Evolutionary conservation across 2,329 filamentous ascomycete species (phyloP).

Genomic region (Phyllosticta paracitricarpa): DNA sequence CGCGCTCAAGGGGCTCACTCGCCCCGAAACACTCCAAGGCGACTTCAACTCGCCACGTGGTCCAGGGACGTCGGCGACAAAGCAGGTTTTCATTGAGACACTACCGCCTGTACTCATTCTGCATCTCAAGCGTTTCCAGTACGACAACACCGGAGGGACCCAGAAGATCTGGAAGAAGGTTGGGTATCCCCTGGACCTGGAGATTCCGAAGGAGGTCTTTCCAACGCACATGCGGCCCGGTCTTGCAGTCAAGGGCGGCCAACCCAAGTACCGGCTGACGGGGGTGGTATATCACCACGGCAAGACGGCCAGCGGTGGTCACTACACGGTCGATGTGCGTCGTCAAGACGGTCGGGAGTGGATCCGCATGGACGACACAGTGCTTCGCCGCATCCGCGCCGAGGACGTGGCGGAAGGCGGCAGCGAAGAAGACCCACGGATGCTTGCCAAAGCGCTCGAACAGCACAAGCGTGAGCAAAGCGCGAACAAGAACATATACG

Average conservation of each 20-base stretch:
- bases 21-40: constrained; percentile 73
- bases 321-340: constrained; percentile 95
- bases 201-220: constrained; percentile 85
- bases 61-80: constrained; percentile 67
- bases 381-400: constrained; percentile 72
- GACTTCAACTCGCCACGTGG: constrained; percentile 75
- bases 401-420: constrained; percentile 85
- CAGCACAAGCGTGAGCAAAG: constrained; percentile 50
- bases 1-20: constrained; percentile 74
- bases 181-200: constrained; percentile 86
- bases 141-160: constrained; percentile 76
- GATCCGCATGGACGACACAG: constrained; percentile 91
- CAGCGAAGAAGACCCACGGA: constrained; percentile 66
- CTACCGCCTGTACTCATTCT: constrained; percentile 86
- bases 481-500: constrained; percentile 62
- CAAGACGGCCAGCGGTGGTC: constrained; percentile 88
- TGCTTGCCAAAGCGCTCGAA: constrained; percentile 56
- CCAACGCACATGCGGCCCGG: constrained; percentile 62
- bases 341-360: constrained; percentile 92
- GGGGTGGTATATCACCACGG: constrained; percentile 96
- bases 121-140: constrained; percentile 95
- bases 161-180: constrained; percentile 99
- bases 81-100: constrained; percentile 89
- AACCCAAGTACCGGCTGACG: constrained; percentile 77
- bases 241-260: constrained; percentile 53